Base-by-base conservation (phyloP, 2,329 filamentous ascomycete species). In the Fonsecaea pugnacius region DNA sequence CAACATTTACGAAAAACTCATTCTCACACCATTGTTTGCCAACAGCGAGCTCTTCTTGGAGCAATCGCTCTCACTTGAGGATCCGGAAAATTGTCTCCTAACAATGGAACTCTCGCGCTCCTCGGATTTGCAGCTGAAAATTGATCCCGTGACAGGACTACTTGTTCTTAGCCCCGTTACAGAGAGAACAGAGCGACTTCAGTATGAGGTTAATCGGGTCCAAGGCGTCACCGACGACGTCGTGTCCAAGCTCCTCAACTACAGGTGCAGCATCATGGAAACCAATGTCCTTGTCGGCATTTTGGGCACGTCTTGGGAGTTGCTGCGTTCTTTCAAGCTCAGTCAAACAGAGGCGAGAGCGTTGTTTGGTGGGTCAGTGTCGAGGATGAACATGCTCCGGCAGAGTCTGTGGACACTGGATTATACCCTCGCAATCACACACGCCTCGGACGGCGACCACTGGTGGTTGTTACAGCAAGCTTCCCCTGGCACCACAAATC, bases 71-170 rank as follows among this genome's bases (percentile, higher is more conserved):
- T 90, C 88, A 14, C 76, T 78, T 6, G 79, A 80, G 1, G 86
- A 91, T 55, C 88, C 91, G 0, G 83, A 84, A 12, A 83, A 89
- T 40, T 93, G 90, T 52, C 81, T 78, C 35, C 80, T 98, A 59
- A 82, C 82, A 35, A 83, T 94, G 70, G 88, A 91, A 69, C 80
- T 96, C 32, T 89, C 90, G 4, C 80, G 82, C n/a, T 80, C 83
- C 30, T 83, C 86, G 61, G 79, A 82, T 40, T 78, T 90, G 36
- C 84, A 81, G 5, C 76, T 96, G 32, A 83, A 85, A 18, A 82
- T 97, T 53, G 91, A 96, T 69, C 87, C 90, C 0, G 86, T 91
- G 30, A 92, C 90, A 0, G 95, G 95, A n/a, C 78, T 83, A 10
- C 89, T 92, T 66, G 85, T 87, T 9, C 77, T 96, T 40, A 85